These are phyloP conservation scores for Pseudognaphalium luteoalbum DNA, from an alignment of 129 eudicot genomes.

Conservation along the genomic window DNA sequence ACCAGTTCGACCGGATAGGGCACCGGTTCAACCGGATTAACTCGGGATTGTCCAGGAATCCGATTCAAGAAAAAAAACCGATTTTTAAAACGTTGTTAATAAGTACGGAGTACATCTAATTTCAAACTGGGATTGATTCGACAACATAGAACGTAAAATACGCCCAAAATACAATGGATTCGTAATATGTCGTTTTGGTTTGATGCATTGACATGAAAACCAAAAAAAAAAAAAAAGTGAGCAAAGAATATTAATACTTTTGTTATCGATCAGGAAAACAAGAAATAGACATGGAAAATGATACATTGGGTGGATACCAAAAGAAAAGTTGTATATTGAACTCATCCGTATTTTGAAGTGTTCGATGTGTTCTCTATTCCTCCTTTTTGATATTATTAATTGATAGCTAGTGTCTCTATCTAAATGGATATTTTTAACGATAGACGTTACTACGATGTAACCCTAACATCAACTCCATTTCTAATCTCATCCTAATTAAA, in stretches of 20 bases:
- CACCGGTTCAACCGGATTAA: no score
- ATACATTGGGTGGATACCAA: conserved; percentile 9
- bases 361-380: conserved; percentile 23
- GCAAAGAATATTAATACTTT: not conserved
- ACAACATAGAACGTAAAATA: no score
- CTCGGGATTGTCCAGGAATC: no score
- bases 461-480: not conserved
- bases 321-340: conserved; percentile 18
- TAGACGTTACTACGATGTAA: not conserved
- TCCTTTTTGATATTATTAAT: conserved; percentile 18
- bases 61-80: no score
- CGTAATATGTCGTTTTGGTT: no score
- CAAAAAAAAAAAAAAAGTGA: not conserved
- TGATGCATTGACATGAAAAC: no score
- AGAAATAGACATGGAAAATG: conserved; percentile 11
- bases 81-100: no score
- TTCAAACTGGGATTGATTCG: no score
- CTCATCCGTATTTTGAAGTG: conserved; percentile 17
- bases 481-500: not conserved
- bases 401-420: conserved; percentile 20
- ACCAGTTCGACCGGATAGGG: no score
- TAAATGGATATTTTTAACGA: conserved; percentile 14
- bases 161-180: no score
- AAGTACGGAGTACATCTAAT: no score
- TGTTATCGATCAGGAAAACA: not conserved